These are phyloP conservation scores for Mucor mucedo DNA, from an alignment of 371 early-diverging fungal genomes.

Conservation along the genomic window DNA sequence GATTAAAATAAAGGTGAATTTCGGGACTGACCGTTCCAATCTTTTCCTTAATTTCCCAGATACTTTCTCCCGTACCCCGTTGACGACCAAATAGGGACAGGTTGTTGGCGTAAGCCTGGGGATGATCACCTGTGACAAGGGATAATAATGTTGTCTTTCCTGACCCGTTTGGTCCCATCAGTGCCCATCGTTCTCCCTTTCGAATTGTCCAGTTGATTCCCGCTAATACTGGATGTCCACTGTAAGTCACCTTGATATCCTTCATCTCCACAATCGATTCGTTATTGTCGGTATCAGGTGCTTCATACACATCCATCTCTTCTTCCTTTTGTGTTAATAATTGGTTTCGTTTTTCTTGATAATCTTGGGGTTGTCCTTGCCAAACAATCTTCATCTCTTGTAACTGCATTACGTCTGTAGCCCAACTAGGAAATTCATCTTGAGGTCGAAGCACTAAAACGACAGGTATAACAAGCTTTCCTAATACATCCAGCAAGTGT, in stretches of 20 bases:
- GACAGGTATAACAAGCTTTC: conserved; percentile 41
- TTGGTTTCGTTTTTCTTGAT: background rate
- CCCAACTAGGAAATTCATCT: conserved; percentile 62
- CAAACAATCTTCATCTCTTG: conserved; percentile 33
- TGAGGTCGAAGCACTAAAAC: conserved; percentile 62
- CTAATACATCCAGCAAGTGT: conserved; percentile 46
- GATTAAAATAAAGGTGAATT: conserved; percentile 61
- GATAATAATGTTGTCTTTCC: conserved; percentile 69
- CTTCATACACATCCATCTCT: background rate
- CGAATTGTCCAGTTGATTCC: conserved; percentile 58
- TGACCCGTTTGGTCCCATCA: conserved; percentile 63
- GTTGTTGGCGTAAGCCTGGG: conserved; percentile 67
- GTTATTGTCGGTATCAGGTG: conserved; percentile 12
- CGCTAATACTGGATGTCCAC: conserved; percentile 49
- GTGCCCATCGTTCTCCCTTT: conserved; percentile 61
- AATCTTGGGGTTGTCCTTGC: conserved; percentile 38
- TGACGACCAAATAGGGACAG: conserved; percentile 60
- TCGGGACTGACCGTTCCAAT: conserved; percentile 64
- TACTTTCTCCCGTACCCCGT: conserved; percentile 61
- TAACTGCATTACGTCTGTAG: conserved; percentile 57
- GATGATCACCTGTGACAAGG: conserved; percentile 68
- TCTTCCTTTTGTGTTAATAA: background rate
- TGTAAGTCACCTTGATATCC: conserved; percentile 51
- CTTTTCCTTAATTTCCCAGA: conserved; percentile 62
- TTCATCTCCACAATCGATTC: conserved; percentile 51